Conservation (phyloP, 768 basidiomycete genomes). For the Melanogaster broomeanus region DNA sequence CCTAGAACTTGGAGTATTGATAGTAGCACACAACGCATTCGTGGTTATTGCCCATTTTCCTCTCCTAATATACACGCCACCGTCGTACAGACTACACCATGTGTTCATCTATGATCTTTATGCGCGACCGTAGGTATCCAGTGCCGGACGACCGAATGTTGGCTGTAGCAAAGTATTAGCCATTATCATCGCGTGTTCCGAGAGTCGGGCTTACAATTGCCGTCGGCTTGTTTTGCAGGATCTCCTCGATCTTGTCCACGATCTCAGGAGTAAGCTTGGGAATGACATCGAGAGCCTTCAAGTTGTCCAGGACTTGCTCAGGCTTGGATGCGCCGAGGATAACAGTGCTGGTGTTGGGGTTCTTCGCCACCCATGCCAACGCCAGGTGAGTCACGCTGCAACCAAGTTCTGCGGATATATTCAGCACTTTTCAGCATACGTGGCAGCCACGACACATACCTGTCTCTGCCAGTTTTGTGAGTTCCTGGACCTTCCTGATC, state of each 20-base stretch:
- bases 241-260: constrained; percentile 50
- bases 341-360: constrained; percentile 50
- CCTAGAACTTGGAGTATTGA: too few relatives aligned
- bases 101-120: not conserved
- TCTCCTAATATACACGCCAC: not conserved
- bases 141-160: constrained; percentile 26
- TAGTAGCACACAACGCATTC: too few relatives aligned
- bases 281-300: constrained; percentile 53
- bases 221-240: constrained; percentile 44
- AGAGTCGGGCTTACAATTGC: constrained; percentile 24
- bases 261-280: constrained; percentile 56
- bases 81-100: not conserved
- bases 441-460: constrained; percentile 10
- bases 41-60: not conserved
- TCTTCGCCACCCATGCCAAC: constrained; percentile 55
- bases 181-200: not conserved
- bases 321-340: constrained; percentile 51
- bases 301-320: constrained; percentile 49
- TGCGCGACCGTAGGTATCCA: constrained; percentile 30
- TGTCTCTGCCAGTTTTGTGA: constrained; percentile 46
- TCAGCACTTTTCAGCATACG: not conserved
- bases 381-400: constrained; percentile 51
- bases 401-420: constrained; percentile 38
- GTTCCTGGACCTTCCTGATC: constrained; percentile 49
- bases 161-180: constrained; percentile 18